Base-by-base conservation (phyloP, 352 stramenopile genomes). In the Nothophytophthora sp. region DNA sequence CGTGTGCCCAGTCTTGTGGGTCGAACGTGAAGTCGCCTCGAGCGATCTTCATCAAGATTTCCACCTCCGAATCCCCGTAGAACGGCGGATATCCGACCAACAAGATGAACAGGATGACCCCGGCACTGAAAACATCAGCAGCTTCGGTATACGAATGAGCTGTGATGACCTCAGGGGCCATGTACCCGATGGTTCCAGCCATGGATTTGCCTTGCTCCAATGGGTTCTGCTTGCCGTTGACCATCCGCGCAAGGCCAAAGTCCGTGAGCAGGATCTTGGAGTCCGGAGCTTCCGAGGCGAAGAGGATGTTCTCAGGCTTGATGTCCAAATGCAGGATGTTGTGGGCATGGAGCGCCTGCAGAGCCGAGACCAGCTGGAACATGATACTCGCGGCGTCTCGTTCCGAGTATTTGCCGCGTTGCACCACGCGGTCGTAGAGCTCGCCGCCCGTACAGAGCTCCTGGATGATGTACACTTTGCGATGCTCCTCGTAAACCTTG, bases 321-420 rank as follows among this genome's bases (percentile, higher is more conserved):
- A 92, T 74, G 55, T 92, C 81, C 22, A 92, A 48, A 32, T 92
- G 81, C 22, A 92, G 50, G 23, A 92, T 92, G 60, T 90, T 90
- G 69, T 88, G 77, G 15, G 64, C 52, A 47, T 92, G 81, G 35
- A 92, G 58, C 11, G 76, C 73, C 34, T 87, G 64, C 27, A 92
- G 51, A 2, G 81, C 81, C 7, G 69, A 79, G 50, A 88, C 57
- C 11, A 92, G 74, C 47, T 90, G 81, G 6, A 55, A 38, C 72
- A 92, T 86, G 48, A 88, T 79, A 9, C 63, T 56, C 11, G 76
- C 73, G 12, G 81, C 81, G 59, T 90, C 78, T 16, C 55, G 50
- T 48, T 89, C 81, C 51, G 75, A 74, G 61, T 89, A 90, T 33
- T 73, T 73, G 16, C 79, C 79, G 28, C 77, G 78, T 41, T 79